Evolutionary conservation across 805 yeast genomes (phyloP), one percentile per base, ranked within the genome.

Genomic region (Cephaloascus fragrans): DNA sequence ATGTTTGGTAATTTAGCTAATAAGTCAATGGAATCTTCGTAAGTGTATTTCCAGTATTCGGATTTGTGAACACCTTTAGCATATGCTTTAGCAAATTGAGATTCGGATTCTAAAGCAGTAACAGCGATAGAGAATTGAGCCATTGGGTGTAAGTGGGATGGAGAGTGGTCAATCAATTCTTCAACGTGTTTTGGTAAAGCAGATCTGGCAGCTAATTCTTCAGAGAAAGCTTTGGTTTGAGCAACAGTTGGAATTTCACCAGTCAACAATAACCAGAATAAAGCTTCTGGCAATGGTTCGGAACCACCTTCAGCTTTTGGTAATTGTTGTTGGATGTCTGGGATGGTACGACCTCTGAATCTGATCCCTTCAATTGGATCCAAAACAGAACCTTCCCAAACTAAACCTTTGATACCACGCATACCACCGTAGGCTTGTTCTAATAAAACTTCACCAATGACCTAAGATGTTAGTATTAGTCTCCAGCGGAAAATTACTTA

Each of bases 381-480:
- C 48, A 83, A 75, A 35, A 75, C 77, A 12, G 89, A 80, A 40
- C 87, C 80, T 54, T 83, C 88, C 93, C 93, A 83, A 41, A 81
- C 77, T 55, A 83, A 67, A 38, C 83, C 75, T 56, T 73, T 73
- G 57, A 78, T 71, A 39, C 89, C 89, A 56, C 90, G 72, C 90
- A 83, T 83, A 45, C 93, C 90, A 48, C 89, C 89, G 12, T 23
- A 23, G 12, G 28, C 68, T 54, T 62, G 68, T 56, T 62, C 68
- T 37, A 62, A 56, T 39, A 62, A 52, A 46, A 66, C 71, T 53
- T 66, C 71, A 44, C 71, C 71, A 46, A 66, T 65, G 31, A 66
- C 65, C 65, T 59, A 47, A 46, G 42, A 40, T 32, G 47, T 45
- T 42, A 44, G 48, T 49, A 44, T 5, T 15, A 38, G 28, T 23